A percentile compares a stretch with the other conserved stretches of the same genome.
phyloP scores from a whole-genome alignment of 2,329 filamentous ascomycete species.

The Stemphylium lycopersici region DNA sequence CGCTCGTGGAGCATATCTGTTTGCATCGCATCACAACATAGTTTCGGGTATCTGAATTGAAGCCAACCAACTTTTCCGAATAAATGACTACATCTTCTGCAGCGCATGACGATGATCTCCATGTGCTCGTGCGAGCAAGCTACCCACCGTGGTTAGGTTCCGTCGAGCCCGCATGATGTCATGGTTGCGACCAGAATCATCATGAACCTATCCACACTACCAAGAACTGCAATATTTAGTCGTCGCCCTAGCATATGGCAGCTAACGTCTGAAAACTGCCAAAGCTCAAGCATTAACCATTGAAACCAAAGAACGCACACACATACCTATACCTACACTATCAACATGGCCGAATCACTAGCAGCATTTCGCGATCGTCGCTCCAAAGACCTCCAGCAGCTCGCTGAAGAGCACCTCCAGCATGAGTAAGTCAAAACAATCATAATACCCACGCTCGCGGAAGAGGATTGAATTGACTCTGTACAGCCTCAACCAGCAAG shows the following conservation, averaged over 20 bases:
- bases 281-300: not conserved
- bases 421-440: slow-evolving; percentile 34
- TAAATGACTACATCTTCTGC: not conserved
- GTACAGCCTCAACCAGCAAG: slow-evolving; percentile 56
- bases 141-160: slow-evolving; percentile 11
- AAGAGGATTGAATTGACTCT: slow-evolving; percentile 6
- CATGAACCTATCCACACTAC: slow-evolving; percentile 1
- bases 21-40: not conserved
- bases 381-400: slow-evolving; percentile 36
- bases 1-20: not conserved
- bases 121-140: slow-evolving; percentile 6
- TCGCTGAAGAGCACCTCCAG: slow-evolving; percentile 43
- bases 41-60: not conserved
- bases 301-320: not conserved
- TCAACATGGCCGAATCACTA: slow-evolving; percentile 37
- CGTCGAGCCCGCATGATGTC: slow-evolving; percentile 20
- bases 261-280: not conserved
- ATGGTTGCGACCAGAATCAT: slow-evolving; percentile 15
- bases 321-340: not conserved
- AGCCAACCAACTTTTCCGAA: slow-evolving; percentile 1
- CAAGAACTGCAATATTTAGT: not conserved
- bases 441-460: too few relatives aligned
- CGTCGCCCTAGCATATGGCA: not conserved
- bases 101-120: not conserved
- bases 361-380: slow-evolving; percentile 39